Conservation (phyloP, 805 yeast species). For the Spathaspora gorwiae region DNA sequence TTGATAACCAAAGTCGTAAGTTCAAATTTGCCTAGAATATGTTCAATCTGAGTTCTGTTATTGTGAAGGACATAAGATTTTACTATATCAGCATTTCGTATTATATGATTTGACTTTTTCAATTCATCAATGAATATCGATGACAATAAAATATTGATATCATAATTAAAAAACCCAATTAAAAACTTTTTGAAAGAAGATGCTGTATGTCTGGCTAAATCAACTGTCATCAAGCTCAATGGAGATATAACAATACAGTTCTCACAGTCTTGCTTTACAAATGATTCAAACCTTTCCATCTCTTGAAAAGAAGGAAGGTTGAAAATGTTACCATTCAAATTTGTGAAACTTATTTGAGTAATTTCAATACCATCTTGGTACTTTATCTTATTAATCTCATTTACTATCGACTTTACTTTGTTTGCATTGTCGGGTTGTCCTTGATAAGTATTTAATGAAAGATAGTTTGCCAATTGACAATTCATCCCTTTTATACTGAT, state of each 20-base stretch:
- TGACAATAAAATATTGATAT: conserved; percentile 16
- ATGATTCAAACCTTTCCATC: not conserved
- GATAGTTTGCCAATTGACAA: conserved; percentile 12
- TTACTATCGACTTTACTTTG: not conserved
- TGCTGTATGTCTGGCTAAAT: not conserved
- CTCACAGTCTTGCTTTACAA: not conserved
- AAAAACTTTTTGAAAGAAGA: conserved; percentile 1
- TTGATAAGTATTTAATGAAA: conserved; percentile 3
- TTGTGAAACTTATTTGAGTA: not conserved
- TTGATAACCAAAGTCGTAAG: not conserved
- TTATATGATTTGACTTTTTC: conserved; percentile 22
- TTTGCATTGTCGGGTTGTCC: not conserved
- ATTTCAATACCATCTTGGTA: not conserved
- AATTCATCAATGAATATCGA: conserved; percentile 23
- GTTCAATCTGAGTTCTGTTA: not conserved
- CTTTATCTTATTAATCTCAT: not conserved
- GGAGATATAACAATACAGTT: not conserved
- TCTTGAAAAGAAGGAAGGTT: not conserved
- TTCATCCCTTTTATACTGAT: conserved; percentile 24
- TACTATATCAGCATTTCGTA: conserved; percentile 19
- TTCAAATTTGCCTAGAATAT: not conserved
- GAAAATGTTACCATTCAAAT: not conserved
- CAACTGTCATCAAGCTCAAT: not conserved
- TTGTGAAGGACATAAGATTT: conserved; percentile 20
- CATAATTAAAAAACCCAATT: conserved; percentile 19